phyloP scores from a whole-genome alignment of 805 yeast genomes.

The Candida gorgasii region DNA sequence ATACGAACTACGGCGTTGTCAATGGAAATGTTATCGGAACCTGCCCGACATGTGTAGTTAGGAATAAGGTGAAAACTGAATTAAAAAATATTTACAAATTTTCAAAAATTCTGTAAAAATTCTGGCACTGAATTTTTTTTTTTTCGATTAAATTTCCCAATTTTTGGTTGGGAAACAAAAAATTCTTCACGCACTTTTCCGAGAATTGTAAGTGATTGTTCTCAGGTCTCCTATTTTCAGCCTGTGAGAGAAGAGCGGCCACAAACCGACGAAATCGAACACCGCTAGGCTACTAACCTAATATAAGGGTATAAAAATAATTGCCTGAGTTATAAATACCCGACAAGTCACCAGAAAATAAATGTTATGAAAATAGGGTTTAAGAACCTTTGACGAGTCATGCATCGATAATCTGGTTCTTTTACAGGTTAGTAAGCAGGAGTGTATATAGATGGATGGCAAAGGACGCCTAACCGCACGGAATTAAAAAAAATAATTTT shows the following conservation, averaged over 20 bases:
- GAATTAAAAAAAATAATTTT: constrained; percentile 1
- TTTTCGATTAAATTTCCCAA: background rate
- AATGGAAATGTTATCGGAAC: background rate
- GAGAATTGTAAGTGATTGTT: background rate
- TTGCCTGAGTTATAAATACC: background rate
- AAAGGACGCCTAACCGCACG: background rate
- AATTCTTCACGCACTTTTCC: constrained; percentile 5
- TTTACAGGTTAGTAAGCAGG: constrained; percentile 3
- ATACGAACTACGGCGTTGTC: background rate
- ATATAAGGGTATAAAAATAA: too few species aligned
- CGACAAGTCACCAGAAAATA: background rate
- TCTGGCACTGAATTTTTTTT: too few species aligned
- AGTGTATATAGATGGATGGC: background rate
- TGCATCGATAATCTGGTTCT: background rate
- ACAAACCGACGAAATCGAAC: too few species aligned
- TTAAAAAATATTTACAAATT: background rate
- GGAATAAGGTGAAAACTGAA: background rate
- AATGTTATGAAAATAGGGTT: background rate
- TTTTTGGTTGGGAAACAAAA: too few species aligned
- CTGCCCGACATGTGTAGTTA: background rate
- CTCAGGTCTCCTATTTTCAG: background rate
- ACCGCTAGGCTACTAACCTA: too few species aligned
- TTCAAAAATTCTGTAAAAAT: background rate
- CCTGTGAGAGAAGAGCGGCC: background rate
- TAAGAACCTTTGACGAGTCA: constrained; percentile 1